Conservation (phyloP, 2,329 filamentous ascomycete genomes). For the Sclerotiophoma versabilis region DNA sequence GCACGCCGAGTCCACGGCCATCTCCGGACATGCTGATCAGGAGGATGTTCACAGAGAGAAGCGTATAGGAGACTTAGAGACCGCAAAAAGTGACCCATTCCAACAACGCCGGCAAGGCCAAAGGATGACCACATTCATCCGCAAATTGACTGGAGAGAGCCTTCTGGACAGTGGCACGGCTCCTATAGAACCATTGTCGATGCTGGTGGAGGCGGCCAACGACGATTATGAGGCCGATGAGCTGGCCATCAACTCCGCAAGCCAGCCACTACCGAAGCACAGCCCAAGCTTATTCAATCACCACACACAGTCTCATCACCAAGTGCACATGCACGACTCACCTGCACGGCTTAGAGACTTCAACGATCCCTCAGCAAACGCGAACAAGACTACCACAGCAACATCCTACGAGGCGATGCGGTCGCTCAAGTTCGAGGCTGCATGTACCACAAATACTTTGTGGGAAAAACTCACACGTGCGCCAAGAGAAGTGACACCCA, state of each 20-base stretch:
- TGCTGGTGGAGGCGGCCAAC: background rate
- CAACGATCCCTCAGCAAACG: background rate
- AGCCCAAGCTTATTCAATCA: conserved; percentile 8
- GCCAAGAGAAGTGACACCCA: background rate
- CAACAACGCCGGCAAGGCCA: conserved; percentile 9
- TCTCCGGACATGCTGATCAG: conserved; percentile 46
- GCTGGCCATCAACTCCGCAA: background rate
- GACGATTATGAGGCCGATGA: conserved; percentile 7
- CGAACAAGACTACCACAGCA: background rate
- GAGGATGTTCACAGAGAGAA: conserved; percentile 41
- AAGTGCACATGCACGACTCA: background rate
- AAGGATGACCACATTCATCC: conserved; percentile 34
- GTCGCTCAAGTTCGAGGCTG: background rate
- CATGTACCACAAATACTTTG: background rate
- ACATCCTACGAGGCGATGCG: background rate
- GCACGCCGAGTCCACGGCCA: conserved; percentile 48
- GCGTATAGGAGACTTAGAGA: conserved; percentile 34
- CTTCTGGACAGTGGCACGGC: background rate
- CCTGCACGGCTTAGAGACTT: background rate
- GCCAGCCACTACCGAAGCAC: conserved; percentile 4
- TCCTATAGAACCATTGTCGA: background rate
- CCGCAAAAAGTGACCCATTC: conserved; percentile 41
- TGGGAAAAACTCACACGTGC: background rate
- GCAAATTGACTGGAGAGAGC: conserved; percentile 35
- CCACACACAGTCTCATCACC: background rate